Evolutionary conservation across 2,329 filamentous ascomycete genomes (phyloP).

Genomic region (Verticillium longisporum): DNA sequence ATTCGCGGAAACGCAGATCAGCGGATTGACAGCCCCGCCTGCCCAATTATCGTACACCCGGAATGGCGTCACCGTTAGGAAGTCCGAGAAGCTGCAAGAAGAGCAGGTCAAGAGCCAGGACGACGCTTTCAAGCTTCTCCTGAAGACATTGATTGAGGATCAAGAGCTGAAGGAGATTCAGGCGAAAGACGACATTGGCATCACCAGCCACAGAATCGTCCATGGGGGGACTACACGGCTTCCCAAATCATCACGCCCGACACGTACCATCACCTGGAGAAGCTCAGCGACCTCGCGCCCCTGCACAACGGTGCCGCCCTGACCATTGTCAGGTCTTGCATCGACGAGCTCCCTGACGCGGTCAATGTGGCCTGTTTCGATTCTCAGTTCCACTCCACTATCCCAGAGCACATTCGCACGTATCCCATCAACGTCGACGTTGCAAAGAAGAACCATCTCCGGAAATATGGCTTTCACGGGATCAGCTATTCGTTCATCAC

Average conservation of each 20-base stretch:
- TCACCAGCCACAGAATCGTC: constrained; percentile 79
- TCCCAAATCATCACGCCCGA: constrained; percentile 63
- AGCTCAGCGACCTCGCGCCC: constrained; percentile 74
- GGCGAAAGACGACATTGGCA: constrained; percentile 60
- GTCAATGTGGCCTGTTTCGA: constrained; percentile 84
- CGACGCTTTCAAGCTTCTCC: constrained; percentile 67
- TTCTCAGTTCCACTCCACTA: constrained; percentile 70
- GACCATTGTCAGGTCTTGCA: constrained; percentile 64
- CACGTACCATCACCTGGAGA: constrained; percentile 68
- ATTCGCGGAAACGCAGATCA: constrained; percentile 67
- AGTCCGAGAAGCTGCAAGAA: constrained; percentile 25
- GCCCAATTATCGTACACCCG: constrained; percentile 63
- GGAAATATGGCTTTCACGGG: constrained; percentile 91
- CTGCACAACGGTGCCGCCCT: constrained; percentile 79
- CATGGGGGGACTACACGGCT: constrained; percentile 69
- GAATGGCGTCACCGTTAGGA: constrained; percentile 36
- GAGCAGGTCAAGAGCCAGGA: constrained; percentile 53
- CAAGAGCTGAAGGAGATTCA: constrained; percentile 54
- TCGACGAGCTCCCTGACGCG: constrained; percentile 58
- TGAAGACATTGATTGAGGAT: constrained; percentile 64
- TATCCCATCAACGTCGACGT: constrained; percentile 73
- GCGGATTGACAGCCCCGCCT: constrained; percentile 73
- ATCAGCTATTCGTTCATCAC: constrained; percentile 81
- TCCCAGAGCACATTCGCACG: constrained; percentile 67
- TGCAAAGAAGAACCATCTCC: constrained; percentile 65